These are phyloP conservation scores for Fusarium clavum DNA, from an alignment of 2,329 filamentous ascomycete genomes.

Conservation along the genomic window DNA sequence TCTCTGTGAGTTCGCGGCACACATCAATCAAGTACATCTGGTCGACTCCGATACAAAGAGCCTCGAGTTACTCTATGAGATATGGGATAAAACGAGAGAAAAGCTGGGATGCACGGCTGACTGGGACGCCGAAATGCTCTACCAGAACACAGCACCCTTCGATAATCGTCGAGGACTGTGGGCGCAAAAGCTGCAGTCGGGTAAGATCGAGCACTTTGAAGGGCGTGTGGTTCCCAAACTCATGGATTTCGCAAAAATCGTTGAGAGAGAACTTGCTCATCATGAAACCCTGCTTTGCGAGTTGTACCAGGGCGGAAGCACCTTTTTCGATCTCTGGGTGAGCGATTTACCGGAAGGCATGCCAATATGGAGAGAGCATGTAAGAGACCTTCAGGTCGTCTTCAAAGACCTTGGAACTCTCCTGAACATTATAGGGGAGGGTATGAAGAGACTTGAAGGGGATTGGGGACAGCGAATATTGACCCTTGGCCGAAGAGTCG, in stretches of 20 bases:
- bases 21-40: background rate
- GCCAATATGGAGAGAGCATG: slow-evolving; percentile 8
- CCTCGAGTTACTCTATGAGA: background rate
- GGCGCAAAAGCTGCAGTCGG: background rate
- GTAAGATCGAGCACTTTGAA: slow-evolving; percentile 2
- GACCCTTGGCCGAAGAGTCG: slow-evolving; percentile 10
- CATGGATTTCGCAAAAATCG: slow-evolving; percentile 19
- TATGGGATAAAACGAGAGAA: background rate
- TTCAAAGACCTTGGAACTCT: background rate
- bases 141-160: background rate
- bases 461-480: slow-evolving; percentile 35
- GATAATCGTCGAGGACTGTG: slow-evolving; percentile 1
- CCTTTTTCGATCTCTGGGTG: slow-evolving; percentile 31
- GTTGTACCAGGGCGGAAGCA: slow-evolving; percentile 32
- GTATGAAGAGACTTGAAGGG: slow-evolving; percentile 4
- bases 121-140: slow-evolving; percentile 1
- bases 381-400: background rate
- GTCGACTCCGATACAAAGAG: background rate
- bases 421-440: background rate
- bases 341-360: background rate
- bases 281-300: slow-evolving; percentile 43
- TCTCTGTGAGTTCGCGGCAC: slow-evolving; percentile 21
- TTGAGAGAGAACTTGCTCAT: slow-evolving; percentile 34
- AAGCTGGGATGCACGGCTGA: slow-evolving; percentile 9
- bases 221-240: slow-evolving; percentile 32